Evolutionary conservation across 2,329 filamentous ascomycete genomes (phyloP).

Genomic region (Fusarium succisae): DNA sequence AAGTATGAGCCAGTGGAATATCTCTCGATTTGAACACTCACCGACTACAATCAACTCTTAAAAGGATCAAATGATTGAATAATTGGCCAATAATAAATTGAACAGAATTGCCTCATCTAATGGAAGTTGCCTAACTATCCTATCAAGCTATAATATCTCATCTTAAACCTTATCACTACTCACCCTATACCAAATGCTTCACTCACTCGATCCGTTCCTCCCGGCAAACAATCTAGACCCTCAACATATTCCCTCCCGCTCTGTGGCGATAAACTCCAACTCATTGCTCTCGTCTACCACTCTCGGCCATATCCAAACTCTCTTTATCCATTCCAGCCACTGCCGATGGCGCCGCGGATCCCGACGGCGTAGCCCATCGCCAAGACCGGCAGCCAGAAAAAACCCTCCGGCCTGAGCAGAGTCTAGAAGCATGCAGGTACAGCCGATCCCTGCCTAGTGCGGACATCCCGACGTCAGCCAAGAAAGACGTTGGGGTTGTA

Average conservation of each 20-base stretch:
- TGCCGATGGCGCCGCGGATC: neutral
- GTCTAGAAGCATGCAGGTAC: conserved; percentile 21
- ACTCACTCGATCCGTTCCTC: neutral
- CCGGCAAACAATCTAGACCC: neutral
- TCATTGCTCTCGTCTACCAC: too few relatives aligned
- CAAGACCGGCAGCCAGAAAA: conserved; percentile 1
- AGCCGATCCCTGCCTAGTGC: neutral
- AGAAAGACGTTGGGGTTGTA: conserved; percentile 4
- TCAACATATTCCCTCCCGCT: neutral
- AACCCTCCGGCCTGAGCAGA: neutral
- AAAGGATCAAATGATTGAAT: too few relatives aligned
- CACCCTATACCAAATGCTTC: neutral
- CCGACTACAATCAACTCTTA: too few relatives aligned
- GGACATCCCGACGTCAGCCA: conserved; percentile 13
- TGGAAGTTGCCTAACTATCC: too few relatives aligned
- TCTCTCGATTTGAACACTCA: rapidly evolving
- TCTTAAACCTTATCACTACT: neutral
- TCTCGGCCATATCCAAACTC: neutral
- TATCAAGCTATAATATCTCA: neutral
- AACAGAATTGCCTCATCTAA: neutral
- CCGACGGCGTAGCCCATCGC: conserved; percentile 2
- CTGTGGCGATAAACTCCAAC: neutral
- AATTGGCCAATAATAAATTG: neutral
- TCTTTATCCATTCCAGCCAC: neutral
- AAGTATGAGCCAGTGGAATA: rapidly evolving